Base-by-base conservation (phyloP, 768 basidiomycete species). In the Trametes meyenii region DNA sequence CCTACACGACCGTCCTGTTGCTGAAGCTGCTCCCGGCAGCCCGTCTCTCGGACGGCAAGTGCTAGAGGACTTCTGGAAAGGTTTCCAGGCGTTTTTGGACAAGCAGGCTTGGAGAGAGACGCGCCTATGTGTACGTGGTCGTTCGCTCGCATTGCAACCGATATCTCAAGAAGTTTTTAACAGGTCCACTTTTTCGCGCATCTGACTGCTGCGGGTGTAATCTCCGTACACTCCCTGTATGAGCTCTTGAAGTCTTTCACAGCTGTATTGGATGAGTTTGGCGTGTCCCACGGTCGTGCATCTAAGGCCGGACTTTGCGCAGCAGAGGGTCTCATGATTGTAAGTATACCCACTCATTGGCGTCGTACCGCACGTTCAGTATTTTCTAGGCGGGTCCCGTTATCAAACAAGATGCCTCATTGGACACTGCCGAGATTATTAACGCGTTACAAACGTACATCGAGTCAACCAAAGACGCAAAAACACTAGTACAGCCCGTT, bases 111-210 rank as follows among this genome's bases (percentile, higher is more conserved):
- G 96, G 96, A 82, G 93, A 68, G 92, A 96, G 66, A 88, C 90
- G 45, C 85, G 96, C 62, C 80, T 95, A 70, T 90, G 89, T 66
- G 95, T 96, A 70, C 75, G 93, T 61, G 11, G 39, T 33, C 5
- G 23, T 19, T 19, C 16, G 8, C 44, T 39, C 16, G 13, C n/a
- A n/a, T 62, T n/a, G 36, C 23, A 36, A 54, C 39, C n/a, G 35
- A 36, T 29, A 5, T 19, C 40, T 49, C 53, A 21, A 16, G 5
- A 17, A 29, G 61, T 52, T 36, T 12, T 38, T 3, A 33, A 12
- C 52, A 98, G 96, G 88, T 98, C 14, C 92, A 94, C 63, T 92
- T 98, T 73, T 97, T 98, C 70, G 89, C 95, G 1, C 91, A 96
- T 69, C 75, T 97, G 48, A 88, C 92, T 33, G 81, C 89, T 2